Evolutionary conservation across 1,139 yeast genomes (phyloP), one percentile per base, ranked within the genome.

Genomic region (Pichia sp.): DNA sequence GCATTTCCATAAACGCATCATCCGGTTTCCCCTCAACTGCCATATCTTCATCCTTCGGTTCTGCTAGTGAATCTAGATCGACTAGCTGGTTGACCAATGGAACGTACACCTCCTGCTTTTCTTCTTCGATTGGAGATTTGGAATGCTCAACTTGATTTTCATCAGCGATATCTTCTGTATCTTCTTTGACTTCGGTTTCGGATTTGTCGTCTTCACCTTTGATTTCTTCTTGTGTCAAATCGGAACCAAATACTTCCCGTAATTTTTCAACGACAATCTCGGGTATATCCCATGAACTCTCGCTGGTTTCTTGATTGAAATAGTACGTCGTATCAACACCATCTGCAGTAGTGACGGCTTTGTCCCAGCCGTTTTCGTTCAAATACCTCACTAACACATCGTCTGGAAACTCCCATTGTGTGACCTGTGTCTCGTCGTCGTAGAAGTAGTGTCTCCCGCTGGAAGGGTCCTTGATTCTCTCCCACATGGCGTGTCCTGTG

Each of bases 241-340:
- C 44, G 4, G 32, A 37, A 12, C 53, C 53, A 4, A 42, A 28
- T 2, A 27, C 18, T 14, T 8, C 22, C 32, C 9, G 34, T 33
- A 41, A 31, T 14, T 21, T 37, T n/a, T 21, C 36, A 37, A 56
- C 20, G 7, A 69, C 63, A 20, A 69, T 83, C 0, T 61, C 70
- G 0, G 97, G 97, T 20, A 77, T 65, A 22, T 83, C 88, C 97
- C 97, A 91, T 0, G 85, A 82, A 12, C 95, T 83, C 58, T 82
- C 83, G 4, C 80, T 77, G 0, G 91, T 79, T 18, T 66, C 65
- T 19, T 72, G 70, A 61, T 87, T 85, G 65, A 84, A 85, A 69
- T 88, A 91, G 65, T 90, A 91, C 10, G 48, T 49, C 28, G 56
- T 53, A 1, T 93, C 94, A 18, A 5, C 27, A 6, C 41, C 41